Evolutionary conservation across 192 early-diverging fungal species (phyloP).

Genomic region (Funneliformis geosporum): DNA sequence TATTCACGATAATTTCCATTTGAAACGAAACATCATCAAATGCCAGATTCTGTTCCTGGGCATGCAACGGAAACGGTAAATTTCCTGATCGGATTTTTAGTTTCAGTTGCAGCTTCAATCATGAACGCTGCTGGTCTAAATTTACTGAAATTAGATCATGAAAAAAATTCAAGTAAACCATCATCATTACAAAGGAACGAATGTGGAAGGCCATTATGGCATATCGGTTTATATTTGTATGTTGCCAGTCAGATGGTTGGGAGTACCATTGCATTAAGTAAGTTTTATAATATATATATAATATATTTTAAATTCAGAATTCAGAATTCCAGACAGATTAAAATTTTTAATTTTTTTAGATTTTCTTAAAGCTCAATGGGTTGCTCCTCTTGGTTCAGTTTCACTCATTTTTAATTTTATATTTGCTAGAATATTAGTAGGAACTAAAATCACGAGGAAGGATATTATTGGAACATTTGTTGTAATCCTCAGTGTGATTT

Average conservation of each 20-base stretch:
- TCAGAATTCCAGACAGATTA: too few relatives aligned
- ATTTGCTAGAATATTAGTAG: constrained; percentile 61
- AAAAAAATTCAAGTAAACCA: constrained; percentile 44
- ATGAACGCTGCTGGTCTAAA: constrained; percentile 63
- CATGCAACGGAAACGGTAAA: constrained; percentile 37
- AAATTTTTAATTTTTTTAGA: constrained; percentile 50
- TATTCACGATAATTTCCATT: neutral
- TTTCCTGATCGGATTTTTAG: constrained; percentile 48
- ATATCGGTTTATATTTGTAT: constrained; percentile 59
- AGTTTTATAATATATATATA: constrained; percentile 32
- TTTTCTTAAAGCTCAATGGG: constrained; percentile 65
- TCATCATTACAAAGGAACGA: constrained; percentile 51
- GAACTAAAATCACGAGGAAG: constrained; percentile 53
- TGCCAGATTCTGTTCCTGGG: neutral
- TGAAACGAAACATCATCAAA: neutral
- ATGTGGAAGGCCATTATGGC: constrained; percentile 62
- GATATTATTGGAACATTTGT: constrained; percentile 60
- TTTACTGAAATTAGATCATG: constrained; percentile 62
- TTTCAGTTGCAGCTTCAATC: constrained; percentile 45
- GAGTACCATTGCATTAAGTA: constrained; percentile 61
- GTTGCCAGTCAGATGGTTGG: constrained; percentile 56
- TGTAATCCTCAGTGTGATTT: constrained; percentile 57
- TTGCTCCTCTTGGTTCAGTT: constrained; percentile 56
- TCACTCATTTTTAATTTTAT: constrained; percentile 64
- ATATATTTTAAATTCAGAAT: too few relatives aligned